Percentiles rank a stretch among this genome's conserved stretches.
These are phyloP conservation scores for Syzygium malaccense DNA, from an alignment of 441 rosid species.

Conservation along the genomic window DNA sequence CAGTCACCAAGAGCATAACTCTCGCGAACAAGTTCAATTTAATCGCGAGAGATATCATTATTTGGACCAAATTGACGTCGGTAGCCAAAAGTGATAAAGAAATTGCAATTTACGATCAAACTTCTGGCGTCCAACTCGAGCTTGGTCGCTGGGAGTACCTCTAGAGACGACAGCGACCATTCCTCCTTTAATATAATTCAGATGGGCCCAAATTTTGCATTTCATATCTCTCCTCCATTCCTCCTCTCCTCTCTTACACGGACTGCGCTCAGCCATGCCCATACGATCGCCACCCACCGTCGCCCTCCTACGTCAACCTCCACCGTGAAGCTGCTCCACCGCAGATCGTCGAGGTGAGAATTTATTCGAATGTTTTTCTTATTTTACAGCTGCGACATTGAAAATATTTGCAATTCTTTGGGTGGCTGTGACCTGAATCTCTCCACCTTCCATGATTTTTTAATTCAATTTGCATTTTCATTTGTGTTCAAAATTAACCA, in stretches of 20 bases:
- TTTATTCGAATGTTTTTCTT: neutral
- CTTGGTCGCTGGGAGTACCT: neutral
- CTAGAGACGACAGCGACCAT: neutral
- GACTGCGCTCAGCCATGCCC: neutral
- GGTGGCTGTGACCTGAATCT: neutral
- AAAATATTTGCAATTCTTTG: neutral
- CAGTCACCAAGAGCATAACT: neutral
- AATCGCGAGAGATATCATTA: neutral
- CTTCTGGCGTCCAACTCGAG: neutral
- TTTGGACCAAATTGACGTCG: neutral
- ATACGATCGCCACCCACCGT: neutral
- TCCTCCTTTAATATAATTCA: neutral
- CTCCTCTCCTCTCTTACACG: neutral
- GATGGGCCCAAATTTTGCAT: neutral
- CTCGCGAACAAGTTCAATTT: neutral
- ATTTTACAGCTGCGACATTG: neutral
- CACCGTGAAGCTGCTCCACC: neutral
- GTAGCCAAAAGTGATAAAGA: neutral
- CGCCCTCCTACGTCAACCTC: neutral
- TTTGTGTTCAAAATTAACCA: neutral
- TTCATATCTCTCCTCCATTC: neutral
- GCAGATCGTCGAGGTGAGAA: neutral
- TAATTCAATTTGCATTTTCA: neutral
- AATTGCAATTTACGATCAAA: neutral
- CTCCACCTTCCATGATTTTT: neutral